These are phyloP conservation scores for Melaleuca quinquenervia DNA, from an alignment of 345 rosid species.

Conservation along the genomic window DNA sequence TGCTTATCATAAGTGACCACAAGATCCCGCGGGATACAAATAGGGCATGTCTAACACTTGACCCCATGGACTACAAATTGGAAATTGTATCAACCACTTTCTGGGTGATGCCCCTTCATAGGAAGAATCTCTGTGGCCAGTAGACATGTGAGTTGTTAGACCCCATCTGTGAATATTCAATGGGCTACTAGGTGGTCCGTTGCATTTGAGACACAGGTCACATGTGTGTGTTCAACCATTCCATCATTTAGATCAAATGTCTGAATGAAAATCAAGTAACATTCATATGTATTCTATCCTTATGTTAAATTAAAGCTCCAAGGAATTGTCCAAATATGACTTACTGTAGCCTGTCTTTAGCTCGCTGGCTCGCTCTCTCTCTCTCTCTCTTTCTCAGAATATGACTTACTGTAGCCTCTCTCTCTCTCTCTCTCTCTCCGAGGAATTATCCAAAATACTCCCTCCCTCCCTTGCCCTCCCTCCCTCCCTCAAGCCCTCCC, in stretches of 20 bases:
- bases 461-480: too few species aligned
- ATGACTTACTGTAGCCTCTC: too few species aligned
- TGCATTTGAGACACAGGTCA: neutral
- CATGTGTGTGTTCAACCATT: neutral
- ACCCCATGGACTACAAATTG: neutral
- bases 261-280: neutral
- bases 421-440: too few species aligned
- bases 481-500: too few species aligned
- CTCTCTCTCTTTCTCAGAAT: too few species aligned
- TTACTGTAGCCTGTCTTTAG: too few species aligned
- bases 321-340: too few species aligned
- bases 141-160: neutral
- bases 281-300: neutral
- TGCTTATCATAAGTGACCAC: neutral
- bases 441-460: too few species aligned
- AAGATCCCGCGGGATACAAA: neutral
- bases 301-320: too few species aligned
- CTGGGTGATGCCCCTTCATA: neutral
- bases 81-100: neutral
- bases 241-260: neutral
- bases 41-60: neutral
- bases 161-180: neutral
- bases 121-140: neutral
- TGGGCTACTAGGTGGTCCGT: neutral
- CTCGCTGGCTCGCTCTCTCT: too few species aligned